Evolutionary conservation across 306 rosid genomes (phyloP), one percentile per base, ranked within the genome.

Genomic region (Dryas drummondii): DNA sequence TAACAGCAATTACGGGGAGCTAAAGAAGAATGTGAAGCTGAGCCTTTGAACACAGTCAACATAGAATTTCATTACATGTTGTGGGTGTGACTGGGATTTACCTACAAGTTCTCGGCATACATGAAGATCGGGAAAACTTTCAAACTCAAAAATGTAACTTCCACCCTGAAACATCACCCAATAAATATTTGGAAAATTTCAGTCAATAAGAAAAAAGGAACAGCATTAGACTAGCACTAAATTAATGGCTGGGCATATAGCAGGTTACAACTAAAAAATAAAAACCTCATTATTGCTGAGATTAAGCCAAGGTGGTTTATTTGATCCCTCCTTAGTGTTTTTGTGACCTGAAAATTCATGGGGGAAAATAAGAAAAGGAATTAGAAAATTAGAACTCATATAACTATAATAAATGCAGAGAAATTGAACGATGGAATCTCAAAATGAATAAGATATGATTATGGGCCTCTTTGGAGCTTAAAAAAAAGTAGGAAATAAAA

Each of bases 251-350:
- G 26, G 32, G 13, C 19, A 27, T 3, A 59, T 5, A 44, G 9
- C 3, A 58, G n/a, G 6, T 14, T 27, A 27, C 9, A 68, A 80
- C 49, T 3, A 66, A 47, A 68, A 22, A 22, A 22, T 22, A 22
- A 62, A 73, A 82, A 94, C 98, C 98, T 91, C 88, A 53, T 77
- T 82, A 71, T 75, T 85, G 45, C 78, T 53, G 66, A 94, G 93
- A 76, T 94, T 92, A 74, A 94, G 92, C 97, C 89, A 90, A 17
- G 99, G 96, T 42, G 97, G 96, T 82, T 89, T 85, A 76, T 86
- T 84, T 68, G 99, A 85, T 70, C 97, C 97, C 89, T 92, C 99
- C 82, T 90, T 92, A 5, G 97, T 92, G 82, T 79, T 74, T 76
- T 86, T 94, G 71, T 88, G 93, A 75, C 87, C 98, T 94, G 84